These are phyloP conservation scores for Colletotrichum ledebouriae DNA, from an alignment of 2,329 filamentous ascomycete genomes.

Conservation along the genomic window DNA sequence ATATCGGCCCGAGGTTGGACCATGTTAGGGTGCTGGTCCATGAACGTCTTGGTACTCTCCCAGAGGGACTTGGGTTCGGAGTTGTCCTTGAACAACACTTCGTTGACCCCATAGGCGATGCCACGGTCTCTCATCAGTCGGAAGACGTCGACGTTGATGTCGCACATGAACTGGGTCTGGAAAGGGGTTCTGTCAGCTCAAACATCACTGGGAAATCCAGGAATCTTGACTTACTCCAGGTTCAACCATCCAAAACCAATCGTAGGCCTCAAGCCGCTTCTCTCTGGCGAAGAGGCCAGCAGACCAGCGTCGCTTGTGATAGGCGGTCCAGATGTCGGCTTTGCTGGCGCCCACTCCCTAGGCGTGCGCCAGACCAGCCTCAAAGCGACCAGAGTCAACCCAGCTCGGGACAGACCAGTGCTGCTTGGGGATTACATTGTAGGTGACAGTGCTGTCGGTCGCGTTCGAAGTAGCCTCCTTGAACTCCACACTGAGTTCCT, in stretches of 20 bases:
- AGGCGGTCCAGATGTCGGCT: slow-evolving; percentile 74
- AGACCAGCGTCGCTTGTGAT: slow-evolving; percentile 87
- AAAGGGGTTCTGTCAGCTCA: slow-evolving; percentile 31
- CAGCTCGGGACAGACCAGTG: slow-evolving; percentile 82
- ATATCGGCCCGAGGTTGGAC: slow-evolving; percentile 63
- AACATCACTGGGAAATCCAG: not conserved
- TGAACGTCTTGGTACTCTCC: slow-evolving; percentile 60
- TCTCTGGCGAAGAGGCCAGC: slow-evolving; percentile 86
- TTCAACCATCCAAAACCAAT: slow-evolving; percentile 73
- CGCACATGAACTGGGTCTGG: slow-evolving; percentile 67
- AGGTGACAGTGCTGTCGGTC: slow-evolving; percentile 79
- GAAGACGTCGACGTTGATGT: slow-evolving; percentile 88
- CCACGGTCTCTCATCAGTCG: slow-evolving; percentile 87
- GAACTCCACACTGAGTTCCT: slow-evolving; percentile 83
- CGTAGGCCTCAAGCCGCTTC: slow-evolving; percentile 72
- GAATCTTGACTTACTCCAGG: slow-evolving; percentile 63
- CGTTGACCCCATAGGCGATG: slow-evolving; percentile 80
- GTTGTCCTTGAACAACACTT: slow-evolving; percentile 61
- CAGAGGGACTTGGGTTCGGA: slow-evolving; percentile 60
- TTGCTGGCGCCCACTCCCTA: slow-evolving; percentile 72
- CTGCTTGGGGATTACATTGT: slow-evolving; percentile 79
- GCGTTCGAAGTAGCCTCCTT: slow-evolving; percentile 75
- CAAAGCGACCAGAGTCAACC: slow-evolving; percentile 77
- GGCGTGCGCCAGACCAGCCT: slow-evolving; percentile 73
- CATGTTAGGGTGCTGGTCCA: slow-evolving; percentile 58